A percentile compares a stretch with the other conserved stretches of the same genome.
Evolutionary conservation across 2,329 filamentous ascomycete genomes (phyloP).

Genomic region (Laburnicola sp.): DNA sequence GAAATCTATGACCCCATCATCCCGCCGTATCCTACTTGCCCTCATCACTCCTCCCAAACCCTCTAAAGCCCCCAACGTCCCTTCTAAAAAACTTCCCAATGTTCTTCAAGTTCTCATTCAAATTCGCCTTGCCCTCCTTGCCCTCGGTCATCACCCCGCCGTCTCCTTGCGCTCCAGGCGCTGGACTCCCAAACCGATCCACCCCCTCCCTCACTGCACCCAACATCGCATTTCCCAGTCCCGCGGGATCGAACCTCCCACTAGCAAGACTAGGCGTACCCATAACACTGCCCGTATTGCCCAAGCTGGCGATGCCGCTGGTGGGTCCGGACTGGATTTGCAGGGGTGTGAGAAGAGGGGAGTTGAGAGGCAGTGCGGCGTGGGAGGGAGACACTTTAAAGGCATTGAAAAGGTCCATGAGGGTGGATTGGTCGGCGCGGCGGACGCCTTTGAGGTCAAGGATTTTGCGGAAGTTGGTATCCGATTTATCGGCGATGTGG

Average conservation of each 20-base stretch:
- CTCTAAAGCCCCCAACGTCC: conserved; percentile 66
- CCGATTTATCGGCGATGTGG: conserved; percentile 90
- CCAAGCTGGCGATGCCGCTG: conserved; percentile 49
- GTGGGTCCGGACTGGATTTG: conserved; percentile 46
- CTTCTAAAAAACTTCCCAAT: conserved; percentile 95
- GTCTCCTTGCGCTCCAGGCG: conserved; percentile 38
- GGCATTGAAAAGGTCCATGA: conserved; percentile 88
- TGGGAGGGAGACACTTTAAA: conserved; percentile 70
- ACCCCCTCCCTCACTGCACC: conserved; percentile 84
- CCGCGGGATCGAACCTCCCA: conserved; percentile 72
- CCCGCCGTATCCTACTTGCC: conserved; percentile 20
- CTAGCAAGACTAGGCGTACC: conserved; percentile 44
- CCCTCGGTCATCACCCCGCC: conserved; percentile 27
- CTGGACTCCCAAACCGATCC: conserved; percentile 69
- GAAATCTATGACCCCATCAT: too few species aligned
- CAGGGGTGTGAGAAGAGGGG: conserved; percentile 43
- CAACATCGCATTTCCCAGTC: conserved; percentile 83
- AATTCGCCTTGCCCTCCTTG: conserved; percentile 66
- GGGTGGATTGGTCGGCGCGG: conserved; percentile 77
- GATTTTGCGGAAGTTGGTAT: conserved; percentile 94
- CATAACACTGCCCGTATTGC: conserved; percentile 43
- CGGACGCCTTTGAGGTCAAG: conserved; percentile 90
- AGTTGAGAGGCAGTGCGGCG: conserved; percentile 60
- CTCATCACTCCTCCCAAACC: conserved; percentile 42
- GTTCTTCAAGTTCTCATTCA: conserved; percentile 93